Evolutionary conservation across 768 basidiomycete genomes (phyloP), one percentile per base, ranked within the genome.

Genomic region (Butyriboletus loyo): DNA sequence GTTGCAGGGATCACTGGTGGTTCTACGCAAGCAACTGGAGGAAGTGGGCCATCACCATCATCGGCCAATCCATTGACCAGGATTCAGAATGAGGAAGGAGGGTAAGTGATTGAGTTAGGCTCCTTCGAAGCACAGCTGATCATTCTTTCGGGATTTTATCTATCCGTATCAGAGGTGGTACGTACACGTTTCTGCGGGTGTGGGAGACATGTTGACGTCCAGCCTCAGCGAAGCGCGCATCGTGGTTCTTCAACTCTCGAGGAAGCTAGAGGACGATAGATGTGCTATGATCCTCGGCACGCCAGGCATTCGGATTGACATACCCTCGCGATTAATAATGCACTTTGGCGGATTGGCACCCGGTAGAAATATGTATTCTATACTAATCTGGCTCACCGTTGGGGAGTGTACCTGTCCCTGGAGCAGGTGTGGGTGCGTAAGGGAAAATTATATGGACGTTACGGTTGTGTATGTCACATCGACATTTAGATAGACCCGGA

Each of bases 161-260:
- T 53, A 48, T 58, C 49, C 31, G 46, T 57, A 60, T 67, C 56
- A 71, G 66, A 63, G 63, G 70, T 60, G 68, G 68, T 70, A 69
- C 58, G 68, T 70, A 58, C 44, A 37, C 17, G 22, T 22, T 19
- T 49, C 49, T 52, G 60, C 40, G 53, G 52, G 50, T 46, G 39
- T 62, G 58, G 50, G 46, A 52, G 36, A 46, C 47, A 57, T 53
- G 44, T 43, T 67, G 50, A 66, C 64, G 73, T 72, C 67, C 32
- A 43, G 55, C 65, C 61, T 35, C 72, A 90, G 89, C 88, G 59
- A 93, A 93, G 75, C 89, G 91, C 56, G 89, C 91, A 47, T 93
- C 91, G 52, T 93, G 91, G 91, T 93, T 93, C 74, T 93, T 93
- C 79, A 88, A 86, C 70, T 85, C 88, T 59, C 85, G 87, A 68